A percentile compares a stretch with the other conserved stretches of the same genome.
These are phyloP conservation scores for Bauhinia variegata DNA, from an alignment of 306 rosid species.

Conservation along the genomic window DNA sequence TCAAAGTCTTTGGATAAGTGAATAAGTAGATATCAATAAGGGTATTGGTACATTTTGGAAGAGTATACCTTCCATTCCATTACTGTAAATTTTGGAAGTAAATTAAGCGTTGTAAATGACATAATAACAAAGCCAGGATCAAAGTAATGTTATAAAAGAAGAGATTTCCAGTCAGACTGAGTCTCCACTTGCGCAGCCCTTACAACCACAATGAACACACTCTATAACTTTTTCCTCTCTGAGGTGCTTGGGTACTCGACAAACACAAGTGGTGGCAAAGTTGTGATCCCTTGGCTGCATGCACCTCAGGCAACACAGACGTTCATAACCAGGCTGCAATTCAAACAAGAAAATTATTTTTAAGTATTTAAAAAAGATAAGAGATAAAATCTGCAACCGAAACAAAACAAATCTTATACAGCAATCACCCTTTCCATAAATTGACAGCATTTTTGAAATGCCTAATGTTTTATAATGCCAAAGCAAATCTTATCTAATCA, in stretches of 20 bases:
- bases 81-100: too few relatives aligned
- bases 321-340: slow-evolving; percentile 89
- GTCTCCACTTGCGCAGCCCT: slow-evolving; percentile 94
- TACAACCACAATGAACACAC: slow-evolving; percentile 89
- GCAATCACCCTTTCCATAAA: background rate
- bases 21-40: too few relatives aligned
- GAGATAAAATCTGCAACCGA: background rate
- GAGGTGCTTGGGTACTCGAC: slow-evolving; percentile 86
- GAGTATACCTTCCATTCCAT: too few relatives aligned
- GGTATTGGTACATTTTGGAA: too few relatives aligned
- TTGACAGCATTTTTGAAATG: background rate
- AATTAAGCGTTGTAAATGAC: too few relatives aligned
- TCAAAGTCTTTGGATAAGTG: too few relatives aligned
- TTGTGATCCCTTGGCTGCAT: slow-evolving; percentile 92
- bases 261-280: slow-evolving; percentile 85
- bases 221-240: slow-evolving; percentile 90
- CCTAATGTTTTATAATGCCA: background rate
- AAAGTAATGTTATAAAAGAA: background rate
- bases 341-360: slow-evolving; percentile 15
- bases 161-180: slow-evolving; percentile 37
- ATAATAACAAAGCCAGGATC: too few relatives aligned
- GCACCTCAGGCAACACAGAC: slow-evolving; percentile 85
- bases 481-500: background rate
- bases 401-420: background rate
- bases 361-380: slow-evolving; percentile 2